Percentiles rank a stretch among this genome's conserved stretches.
These are phyloP conservation scores for Coemansia sp. DNA, from an alignment of 192 early-diverging fungal species.

Conservation along the genomic window DNA sequence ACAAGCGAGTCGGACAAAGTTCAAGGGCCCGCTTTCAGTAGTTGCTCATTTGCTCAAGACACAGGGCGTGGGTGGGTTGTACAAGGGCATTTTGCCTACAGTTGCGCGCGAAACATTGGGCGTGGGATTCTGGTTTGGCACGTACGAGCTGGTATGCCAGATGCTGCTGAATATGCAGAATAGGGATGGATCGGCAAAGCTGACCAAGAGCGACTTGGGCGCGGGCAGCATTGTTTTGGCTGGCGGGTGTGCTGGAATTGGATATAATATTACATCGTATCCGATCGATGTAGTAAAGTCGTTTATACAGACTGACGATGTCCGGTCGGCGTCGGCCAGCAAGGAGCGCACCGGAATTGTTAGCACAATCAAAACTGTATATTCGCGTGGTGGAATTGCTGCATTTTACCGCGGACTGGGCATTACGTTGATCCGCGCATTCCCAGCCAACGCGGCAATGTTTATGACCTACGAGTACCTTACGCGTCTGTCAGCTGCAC, in stretches of 20 bases:
- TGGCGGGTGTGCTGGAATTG: constrained; percentile 89
- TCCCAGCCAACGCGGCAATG: constrained; percentile 93
- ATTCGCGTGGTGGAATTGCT: constrained; percentile 69
- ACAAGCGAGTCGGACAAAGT: constrained; percentile 13
- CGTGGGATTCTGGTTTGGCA: constrained; percentile 96
- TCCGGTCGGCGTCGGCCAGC: constrained; percentile 14
- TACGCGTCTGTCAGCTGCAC: constrained; percentile 25
- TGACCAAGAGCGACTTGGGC: constrained; percentile 70
- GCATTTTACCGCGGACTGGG: constrained; percentile 94
- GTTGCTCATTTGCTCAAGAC: constrained; percentile 55
- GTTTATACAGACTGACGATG: constrained; percentile 85
- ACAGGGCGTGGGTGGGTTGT: constrained; percentile 57
- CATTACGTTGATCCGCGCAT: constrained; percentile 84
- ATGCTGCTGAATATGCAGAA: constrained; percentile 46
- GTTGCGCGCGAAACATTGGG: constrained; percentile 86
- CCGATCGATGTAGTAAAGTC: constrained; percentile 95
- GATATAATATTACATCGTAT: constrained; percentile 82
- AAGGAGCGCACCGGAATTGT: constrained; percentile 52
- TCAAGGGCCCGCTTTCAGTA: constrained; percentile 60
- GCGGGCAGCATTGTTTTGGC: constrained; percentile 76
- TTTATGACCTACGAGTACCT: constrained; percentile 92
- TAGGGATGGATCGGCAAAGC: constrained; percentile 15
- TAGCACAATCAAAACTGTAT: constrained; percentile 68
- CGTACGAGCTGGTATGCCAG: constrained; percentile 78
- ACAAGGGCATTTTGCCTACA: constrained; percentile 59